Conservation (phyloP, 108 stramenopile species). For the Fragilaria radians region DNA sequence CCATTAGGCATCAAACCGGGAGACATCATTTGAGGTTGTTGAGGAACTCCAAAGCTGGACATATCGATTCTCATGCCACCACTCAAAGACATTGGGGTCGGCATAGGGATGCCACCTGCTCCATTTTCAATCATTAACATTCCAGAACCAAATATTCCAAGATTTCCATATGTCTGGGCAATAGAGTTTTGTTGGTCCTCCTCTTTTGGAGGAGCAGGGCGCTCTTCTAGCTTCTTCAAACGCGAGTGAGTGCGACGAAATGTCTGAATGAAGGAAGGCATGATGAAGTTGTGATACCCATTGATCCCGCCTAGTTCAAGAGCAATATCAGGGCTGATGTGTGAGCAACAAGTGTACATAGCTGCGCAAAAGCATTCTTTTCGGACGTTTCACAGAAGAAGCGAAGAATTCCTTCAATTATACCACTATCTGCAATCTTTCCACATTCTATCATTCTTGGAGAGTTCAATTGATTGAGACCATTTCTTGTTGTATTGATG, state of each 20-base stretch:
- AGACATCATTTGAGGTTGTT: too few species aligned
- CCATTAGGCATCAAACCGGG: constrained; percentile 19
- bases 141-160: constrained; percentile 64
- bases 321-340: constrained; percentile 95
- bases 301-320: constrained; percentile 99
- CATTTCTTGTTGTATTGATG: constrained; percentile 98
- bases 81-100: constrained; percentile 66
- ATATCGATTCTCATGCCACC: constrained; percentile 27
- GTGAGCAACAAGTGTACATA: constrained; percentile 96
- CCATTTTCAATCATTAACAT: too few species aligned
- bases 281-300: constrained; percentile 93
- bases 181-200: constrained; percentile 64
- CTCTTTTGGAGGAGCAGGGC: constrained; percentile 85
- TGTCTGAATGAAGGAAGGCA: constrained; percentile 98
- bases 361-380: constrained; percentile 97
- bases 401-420: constrained; percentile 92
- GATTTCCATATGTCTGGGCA: constrained; percentile 72
- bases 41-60: too few species aligned
- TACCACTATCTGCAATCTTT: constrained; percentile 93
- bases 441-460: constrained; percentile 98
- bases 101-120: too few species aligned
- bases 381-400: constrained; percentile 98
- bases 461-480: constrained; percentile 90
- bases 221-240: constrained; percentile 83
- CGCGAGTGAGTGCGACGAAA: constrained; percentile 83